Conservation (phyloP, 2,329 filamentous ascomycete genomes). For the Ascochyta pisi region DNA sequence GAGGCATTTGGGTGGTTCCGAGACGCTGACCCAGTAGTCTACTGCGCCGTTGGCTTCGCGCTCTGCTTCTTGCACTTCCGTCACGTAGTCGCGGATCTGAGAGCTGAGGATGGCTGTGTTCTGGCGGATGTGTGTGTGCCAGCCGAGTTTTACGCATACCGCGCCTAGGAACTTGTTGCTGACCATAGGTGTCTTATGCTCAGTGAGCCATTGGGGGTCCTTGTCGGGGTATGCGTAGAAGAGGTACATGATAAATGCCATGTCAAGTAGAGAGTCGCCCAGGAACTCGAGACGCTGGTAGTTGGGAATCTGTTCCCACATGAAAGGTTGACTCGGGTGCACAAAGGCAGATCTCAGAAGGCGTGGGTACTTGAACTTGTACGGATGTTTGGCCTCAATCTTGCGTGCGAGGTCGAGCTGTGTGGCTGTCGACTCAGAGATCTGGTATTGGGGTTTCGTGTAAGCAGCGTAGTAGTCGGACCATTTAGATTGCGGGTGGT, state of each 20-base stretch:
- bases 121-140: constrained; percentile 74
- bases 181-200: constrained; percentile 99
- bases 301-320: constrained; percentile 79
- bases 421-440: constrained; percentile 64
- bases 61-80: constrained; percentile 64
- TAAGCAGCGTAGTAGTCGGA: constrained; percentile 76
- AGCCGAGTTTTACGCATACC: constrained; percentile 76
- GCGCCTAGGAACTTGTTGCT: constrained; percentile 93
- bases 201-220: constrained; percentile 95
- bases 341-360: constrained; percentile 85
- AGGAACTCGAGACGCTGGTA: constrained; percentile 94
- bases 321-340: constrained; percentile 80
- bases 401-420: constrained; percentile 73
- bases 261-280: constrained; percentile 86
- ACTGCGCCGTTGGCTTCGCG: constrained; percentile 57
- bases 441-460: constrained; percentile 74
- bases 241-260: constrained; percentile 82
- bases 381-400: constrained; percentile 66
- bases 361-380: constrained; percentile 75
- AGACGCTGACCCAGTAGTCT: constrained; percentile 71
- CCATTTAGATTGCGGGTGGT: constrained; percentile 74
- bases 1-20: constrained; percentile 75
- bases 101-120: constrained; percentile 58
- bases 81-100: constrained; percentile 62
- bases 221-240: constrained; percentile 78